Evolutionary conservation across 441 rosid species (phyloP).

Genomic region (Arabidopsis lyrata): DNA sequence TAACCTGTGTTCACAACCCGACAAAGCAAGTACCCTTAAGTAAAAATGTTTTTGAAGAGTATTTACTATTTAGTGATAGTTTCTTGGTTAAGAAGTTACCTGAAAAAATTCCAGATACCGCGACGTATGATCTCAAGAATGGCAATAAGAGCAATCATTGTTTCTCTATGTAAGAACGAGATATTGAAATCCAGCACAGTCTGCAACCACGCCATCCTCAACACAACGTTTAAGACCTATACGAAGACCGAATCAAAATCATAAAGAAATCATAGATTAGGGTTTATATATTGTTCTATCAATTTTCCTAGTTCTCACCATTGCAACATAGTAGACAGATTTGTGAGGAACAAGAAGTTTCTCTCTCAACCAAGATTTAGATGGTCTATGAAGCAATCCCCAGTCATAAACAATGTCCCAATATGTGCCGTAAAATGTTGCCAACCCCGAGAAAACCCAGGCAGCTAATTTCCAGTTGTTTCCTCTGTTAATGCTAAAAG

Average conservation of each 20-base stretch:
- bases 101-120: slow-evolving; percentile 89
- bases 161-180: slow-evolving; percentile 45
- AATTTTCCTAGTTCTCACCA: slow-evolving; percentile 47
- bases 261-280: background rate
- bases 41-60: background rate
- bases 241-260: background rate
- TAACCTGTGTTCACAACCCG: slow-evolving; percentile 30
- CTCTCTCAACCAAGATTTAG: slow-evolving; percentile 75
- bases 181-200: slow-evolving; percentile 52
- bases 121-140: slow-evolving; percentile 77
- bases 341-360: slow-evolving; percentile 73
- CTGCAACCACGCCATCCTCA: slow-evolving; percentile 80
- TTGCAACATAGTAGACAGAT: slow-evolving; percentile 60
- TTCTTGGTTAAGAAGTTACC: slow-evolving; percentile 50
- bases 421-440: slow-evolving; percentile 59
- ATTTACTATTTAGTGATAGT: background rate
- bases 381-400: slow-evolving; percentile 69
- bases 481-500: slow-evolving; percentile 50
- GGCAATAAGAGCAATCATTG: slow-evolving; percentile 57
- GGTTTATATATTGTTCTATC: background rate
- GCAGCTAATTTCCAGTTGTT: slow-evolving; percentile 55
- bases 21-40: background rate
- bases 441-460: slow-evolving; percentile 57
- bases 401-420: slow-evolving; percentile 86
- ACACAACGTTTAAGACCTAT: slow-evolving; percentile 64